Evolutionary conservation across 2,329 filamentous ascomycete species (phyloP).

Genomic region (Keithomyces neogunnii): DNA sequence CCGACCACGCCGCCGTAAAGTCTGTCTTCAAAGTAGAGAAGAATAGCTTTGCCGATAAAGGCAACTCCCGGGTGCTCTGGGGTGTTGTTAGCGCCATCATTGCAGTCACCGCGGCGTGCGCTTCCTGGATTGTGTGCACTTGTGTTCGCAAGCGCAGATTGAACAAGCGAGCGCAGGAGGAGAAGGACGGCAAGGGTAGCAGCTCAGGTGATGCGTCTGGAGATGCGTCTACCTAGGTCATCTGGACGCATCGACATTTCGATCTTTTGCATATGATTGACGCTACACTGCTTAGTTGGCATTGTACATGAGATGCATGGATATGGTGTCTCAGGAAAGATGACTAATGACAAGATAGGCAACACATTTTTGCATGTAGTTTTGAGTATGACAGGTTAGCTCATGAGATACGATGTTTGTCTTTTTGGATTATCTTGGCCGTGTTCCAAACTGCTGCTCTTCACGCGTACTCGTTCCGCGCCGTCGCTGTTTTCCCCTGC

Average conservation of each 20-base stretch:
- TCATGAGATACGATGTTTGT: too few relatives aligned
- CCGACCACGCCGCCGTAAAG: slow-evolving; percentile 29
- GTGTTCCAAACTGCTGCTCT: not conserved
- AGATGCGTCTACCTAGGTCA: too few relatives aligned
- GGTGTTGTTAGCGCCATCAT: slow-evolving; percentile 1
- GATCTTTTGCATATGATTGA: too few relatives aligned
- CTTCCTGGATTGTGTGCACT: not conserved
- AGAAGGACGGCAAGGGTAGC: not conserved
- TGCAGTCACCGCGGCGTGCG: not conserved
- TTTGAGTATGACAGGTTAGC: too few relatives aligned
- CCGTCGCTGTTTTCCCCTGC: not conserved
- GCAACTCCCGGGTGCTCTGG: not conserved
- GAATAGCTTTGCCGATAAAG: not conserved
- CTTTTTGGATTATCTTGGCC: too few relatives aligned
- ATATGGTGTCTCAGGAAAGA: too few relatives aligned
- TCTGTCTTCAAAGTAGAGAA: slow-evolving; percentile 16
- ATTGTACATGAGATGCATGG: too few relatives aligned
- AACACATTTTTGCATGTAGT: too few relatives aligned
- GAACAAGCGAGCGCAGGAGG: not conserved
- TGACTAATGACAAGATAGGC: too few relatives aligned
- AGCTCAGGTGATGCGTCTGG: not conserved
- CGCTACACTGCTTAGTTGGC: too few relatives aligned
- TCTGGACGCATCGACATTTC: too few relatives aligned
- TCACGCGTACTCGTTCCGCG: not conserved
- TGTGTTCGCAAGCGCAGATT: slow-evolving; percentile 1